Evolutionary conservation across 306 rosid species (phyloP).

Genomic region (Arachis stenosperma): DNA sequence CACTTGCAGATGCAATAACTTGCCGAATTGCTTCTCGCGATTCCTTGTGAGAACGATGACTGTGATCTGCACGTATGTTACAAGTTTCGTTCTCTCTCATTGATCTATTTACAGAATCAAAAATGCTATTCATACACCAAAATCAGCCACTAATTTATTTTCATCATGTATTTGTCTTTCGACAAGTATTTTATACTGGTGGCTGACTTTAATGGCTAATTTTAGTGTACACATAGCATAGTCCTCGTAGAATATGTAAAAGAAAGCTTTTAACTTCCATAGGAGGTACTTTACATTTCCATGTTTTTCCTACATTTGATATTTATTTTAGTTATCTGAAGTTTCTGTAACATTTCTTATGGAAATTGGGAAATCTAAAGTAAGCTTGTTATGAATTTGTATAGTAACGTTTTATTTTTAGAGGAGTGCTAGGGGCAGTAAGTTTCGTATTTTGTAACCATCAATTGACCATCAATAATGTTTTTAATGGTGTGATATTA

Average conservation of each 20-base stretch:
- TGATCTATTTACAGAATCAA: neutral
- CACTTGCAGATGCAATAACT: conserved; percentile 76
- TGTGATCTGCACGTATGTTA: conserved; percentile 28
- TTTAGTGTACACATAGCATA: too few relatives aligned
- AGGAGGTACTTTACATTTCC: conserved; percentile 1
- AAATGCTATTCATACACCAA: too few relatives aligned
- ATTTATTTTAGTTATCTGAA: neutral
- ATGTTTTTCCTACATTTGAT: neutral
- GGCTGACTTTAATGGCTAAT: too few relatives aligned
- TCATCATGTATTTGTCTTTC: too few relatives aligned
- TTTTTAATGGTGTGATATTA: too few relatives aligned
- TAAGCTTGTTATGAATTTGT: neutral
- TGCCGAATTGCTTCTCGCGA: conserved; percentile 85
- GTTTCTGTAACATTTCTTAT: neutral
- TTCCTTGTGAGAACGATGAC: conserved; percentile 62
- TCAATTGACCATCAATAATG: too few relatives aligned
- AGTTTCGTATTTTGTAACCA: too few relatives aligned
- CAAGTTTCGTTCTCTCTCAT: conserved; percentile 16
- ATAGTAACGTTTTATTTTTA: too few relatives aligned
- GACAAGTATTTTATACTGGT: too few relatives aligned
- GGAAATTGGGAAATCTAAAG: neutral
- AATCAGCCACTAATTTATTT: too few relatives aligned
- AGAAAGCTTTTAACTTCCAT: conserved; percentile 25
- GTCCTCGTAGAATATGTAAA: neutral
- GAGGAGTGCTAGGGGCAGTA: too few relatives aligned